phyloP scores from a whole-genome alignment of 2,329 filamentous ascomycete genomes.

The Sporothrix brasiliensis region DNA sequence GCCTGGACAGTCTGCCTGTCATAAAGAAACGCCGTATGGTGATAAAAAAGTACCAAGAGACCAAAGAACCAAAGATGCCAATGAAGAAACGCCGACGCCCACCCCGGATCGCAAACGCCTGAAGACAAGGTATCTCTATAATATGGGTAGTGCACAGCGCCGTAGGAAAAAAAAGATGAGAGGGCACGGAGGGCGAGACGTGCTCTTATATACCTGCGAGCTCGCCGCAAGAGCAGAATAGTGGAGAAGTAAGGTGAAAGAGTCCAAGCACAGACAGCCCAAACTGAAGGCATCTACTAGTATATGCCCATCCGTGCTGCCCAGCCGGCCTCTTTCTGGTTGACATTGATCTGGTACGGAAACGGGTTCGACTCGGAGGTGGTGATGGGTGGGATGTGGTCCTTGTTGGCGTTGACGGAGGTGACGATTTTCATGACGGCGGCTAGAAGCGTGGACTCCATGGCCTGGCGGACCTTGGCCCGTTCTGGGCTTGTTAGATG shows the following conservation, averaged over 20 bases:
- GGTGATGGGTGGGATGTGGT: conserved; percentile 96
- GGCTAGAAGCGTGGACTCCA: conserved; percentile 85
- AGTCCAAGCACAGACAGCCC: too few relatives aligned
- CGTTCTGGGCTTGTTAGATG: conserved; percentile 72
- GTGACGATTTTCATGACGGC: conserved; percentile 88
- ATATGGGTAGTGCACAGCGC: neutral
- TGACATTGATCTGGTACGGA: conserved; percentile 88
- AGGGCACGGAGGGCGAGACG: neutral
- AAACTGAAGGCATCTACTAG: conserved; percentile 42
- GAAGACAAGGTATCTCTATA: conserved; percentile 31
- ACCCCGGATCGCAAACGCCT: conserved; percentile 20
- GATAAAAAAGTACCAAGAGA: neutral
- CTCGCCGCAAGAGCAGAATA: conserved; percentile 6
- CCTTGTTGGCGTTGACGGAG: conserved; percentile 84
- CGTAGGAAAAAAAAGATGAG: neutral
- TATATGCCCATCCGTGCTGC: conserved; percentile 77
- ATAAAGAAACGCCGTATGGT: conserved; percentile 7
- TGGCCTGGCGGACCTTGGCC: conserved; percentile 83
- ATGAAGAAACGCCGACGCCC: neutral
- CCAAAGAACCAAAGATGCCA: neutral
- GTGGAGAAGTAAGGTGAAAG: neutral
- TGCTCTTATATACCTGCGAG: conserved; percentile 3
- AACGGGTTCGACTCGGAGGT: conserved; percentile 91
- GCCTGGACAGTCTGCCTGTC: neutral
- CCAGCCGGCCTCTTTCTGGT: conserved; percentile 73